Conservation (phyloP, 2,329 filamentous ascomycete species). For the Epichloe sp. region DNA sequence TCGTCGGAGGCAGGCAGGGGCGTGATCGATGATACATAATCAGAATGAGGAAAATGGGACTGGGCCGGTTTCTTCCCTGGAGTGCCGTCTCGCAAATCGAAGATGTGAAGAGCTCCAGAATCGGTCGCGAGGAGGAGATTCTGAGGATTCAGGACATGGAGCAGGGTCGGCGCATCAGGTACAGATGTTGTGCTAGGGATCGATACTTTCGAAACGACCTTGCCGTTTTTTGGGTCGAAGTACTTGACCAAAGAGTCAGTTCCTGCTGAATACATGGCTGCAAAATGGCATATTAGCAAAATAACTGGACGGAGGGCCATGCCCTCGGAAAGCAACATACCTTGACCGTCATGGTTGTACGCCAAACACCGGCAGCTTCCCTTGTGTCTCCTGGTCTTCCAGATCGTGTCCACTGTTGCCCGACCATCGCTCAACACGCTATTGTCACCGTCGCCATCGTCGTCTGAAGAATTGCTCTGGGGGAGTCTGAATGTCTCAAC, state of each 20-base stretch:
- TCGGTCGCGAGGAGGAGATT: constrained; percentile 83
- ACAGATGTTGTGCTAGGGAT: constrained; percentile 47
- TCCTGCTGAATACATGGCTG: constrained; percentile 51
- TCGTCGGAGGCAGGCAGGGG: constrained; percentile 67
- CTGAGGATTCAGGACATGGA: constrained; percentile 77
- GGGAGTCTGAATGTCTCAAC: constrained; percentile 73
- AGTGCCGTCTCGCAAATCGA: constrained; percentile 58
- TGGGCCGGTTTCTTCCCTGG: constrained; percentile 55
- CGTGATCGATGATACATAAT: constrained; percentile 82
- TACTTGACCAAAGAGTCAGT: constrained; percentile 45
- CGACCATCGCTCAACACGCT: constrained; percentile 47
- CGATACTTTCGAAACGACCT: constrained; percentile 69
- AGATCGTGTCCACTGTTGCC: constrained; percentile 67
- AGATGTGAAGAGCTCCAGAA: constrained; percentile 76
- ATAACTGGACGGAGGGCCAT: neutral
- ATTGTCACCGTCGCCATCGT: constrained; percentile 35
- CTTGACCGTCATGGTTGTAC: constrained; percentile 65
- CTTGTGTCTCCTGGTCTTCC: constrained; percentile 84
- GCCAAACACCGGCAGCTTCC: constrained; percentile 76
- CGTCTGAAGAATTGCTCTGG: constrained; percentile 38
- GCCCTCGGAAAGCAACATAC: constrained; percentile 30
- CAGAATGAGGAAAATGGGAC: constrained; percentile 76
- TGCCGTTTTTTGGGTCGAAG: constrained; percentile 44
- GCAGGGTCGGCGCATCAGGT: constrained; percentile 62
- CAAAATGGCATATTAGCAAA: neutral